Conservation (phyloP, 2,329 filamentous ascomycete genomes). For the Fusarium circinatum region DNA sequence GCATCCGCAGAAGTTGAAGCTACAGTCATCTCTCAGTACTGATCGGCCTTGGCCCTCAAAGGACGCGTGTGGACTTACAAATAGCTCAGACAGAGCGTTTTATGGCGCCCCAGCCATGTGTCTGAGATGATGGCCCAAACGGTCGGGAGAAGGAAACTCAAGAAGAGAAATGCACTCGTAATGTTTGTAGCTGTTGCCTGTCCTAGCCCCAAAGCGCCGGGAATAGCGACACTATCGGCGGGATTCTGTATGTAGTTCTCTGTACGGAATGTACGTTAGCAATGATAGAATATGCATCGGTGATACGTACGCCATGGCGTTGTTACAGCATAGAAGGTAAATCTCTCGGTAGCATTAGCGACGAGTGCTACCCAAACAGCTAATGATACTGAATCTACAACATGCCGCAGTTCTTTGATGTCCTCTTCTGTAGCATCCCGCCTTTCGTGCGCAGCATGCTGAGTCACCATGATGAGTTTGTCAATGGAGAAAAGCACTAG, state of each 20-base stretch:
- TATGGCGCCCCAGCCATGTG: background rate
- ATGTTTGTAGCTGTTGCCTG: background rate
- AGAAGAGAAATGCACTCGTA: background rate
- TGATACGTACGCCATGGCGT: background rate
- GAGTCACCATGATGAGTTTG: background rate
- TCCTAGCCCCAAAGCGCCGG: background rate
- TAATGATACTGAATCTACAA: background rate
- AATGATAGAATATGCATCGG: background rate
- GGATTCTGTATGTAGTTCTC: background rate
- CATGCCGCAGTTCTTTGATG: background rate
- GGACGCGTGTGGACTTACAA: background rate
- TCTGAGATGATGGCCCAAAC: background rate
- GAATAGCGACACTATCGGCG: background rate
- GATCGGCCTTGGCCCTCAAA: accelerated
- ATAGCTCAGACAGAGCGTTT: background rate
- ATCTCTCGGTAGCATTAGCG: background rate
- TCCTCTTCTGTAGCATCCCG: background rate
- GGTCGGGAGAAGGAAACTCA: background rate
- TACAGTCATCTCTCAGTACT: background rate
- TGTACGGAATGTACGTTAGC: background rate
- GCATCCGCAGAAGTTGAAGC: background rate
- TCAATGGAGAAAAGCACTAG: background rate
- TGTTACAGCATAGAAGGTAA: background rate
- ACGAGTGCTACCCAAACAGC: background rate
- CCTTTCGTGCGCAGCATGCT: background rate